phyloP scores from a whole-genome alignment of 306 rosid genomes.

The Dalbergia oliveri region DNA sequence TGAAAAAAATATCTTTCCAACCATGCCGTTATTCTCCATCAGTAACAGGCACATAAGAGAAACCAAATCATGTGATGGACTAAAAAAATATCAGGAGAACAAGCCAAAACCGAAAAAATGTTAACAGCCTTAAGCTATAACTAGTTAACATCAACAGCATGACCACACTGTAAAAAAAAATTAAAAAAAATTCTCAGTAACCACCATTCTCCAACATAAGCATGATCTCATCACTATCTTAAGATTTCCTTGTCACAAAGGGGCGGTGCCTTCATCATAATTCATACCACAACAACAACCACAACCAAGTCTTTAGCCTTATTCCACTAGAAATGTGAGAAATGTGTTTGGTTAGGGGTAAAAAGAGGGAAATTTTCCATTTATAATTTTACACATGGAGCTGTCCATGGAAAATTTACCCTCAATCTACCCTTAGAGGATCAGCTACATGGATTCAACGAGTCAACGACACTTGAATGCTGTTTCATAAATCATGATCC shows the following conservation, averaged over 20 bases:
- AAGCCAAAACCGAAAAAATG: conserved; percentile 29
- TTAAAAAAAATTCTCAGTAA: conserved; percentile 24
- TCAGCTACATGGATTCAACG: not conserved
- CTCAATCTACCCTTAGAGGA: too few relatives aligned
- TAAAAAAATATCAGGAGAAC: conserved; percentile 15
- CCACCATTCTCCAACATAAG: conserved; percentile 28
- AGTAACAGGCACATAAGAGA: conserved; percentile 39
- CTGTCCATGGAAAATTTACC: too few relatives aligned
- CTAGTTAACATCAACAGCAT: conserved; percentile 13
- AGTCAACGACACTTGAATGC: not conserved
- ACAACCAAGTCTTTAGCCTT: too few relatives aligned
- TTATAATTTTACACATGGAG: too few relatives aligned
- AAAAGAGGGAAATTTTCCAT: too few relatives aligned
- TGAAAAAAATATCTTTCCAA: conserved; percentile 34
- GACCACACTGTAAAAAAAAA: conserved; percentile 1
- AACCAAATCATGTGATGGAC: conserved; percentile 28
- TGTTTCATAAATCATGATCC: conserved; percentile 28
- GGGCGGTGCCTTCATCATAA: conserved; percentile 19
- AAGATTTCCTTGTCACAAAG: conserved; percentile 13
- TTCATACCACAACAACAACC: not conserved
- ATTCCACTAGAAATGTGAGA: not conserved
- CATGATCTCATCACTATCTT: conserved; percentile 25
- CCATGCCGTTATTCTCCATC: conserved; percentile 48
- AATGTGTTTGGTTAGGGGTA: too few relatives aligned
- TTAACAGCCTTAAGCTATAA: conserved; percentile 24